These are phyloP conservation scores for Hyaloscypha variabilis DNA, from an alignment of 495 filamentous ascomycete genomes.

Conservation along the genomic window DNA sequence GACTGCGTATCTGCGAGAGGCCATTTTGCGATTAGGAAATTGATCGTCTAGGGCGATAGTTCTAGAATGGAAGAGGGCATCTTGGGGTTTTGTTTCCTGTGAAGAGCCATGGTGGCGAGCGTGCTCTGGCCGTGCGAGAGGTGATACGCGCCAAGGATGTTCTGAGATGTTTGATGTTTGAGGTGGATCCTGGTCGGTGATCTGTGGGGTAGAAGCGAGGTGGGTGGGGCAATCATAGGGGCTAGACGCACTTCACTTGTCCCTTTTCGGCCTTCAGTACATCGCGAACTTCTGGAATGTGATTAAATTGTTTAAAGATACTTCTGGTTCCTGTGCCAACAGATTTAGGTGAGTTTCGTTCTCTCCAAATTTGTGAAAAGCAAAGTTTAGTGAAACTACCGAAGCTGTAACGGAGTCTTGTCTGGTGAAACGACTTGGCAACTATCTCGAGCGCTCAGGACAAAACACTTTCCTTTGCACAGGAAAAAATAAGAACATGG, in stretches of 20 bases:
- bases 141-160: conserved; percentile 9
- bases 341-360: no score
- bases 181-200: not conserved
- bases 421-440: no score
- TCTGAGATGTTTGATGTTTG: conserved; percentile 13
- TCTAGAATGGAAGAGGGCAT: not conserved
- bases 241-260: not conserved
- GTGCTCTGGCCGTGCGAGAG: not conserved
- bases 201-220: conserved; percentile 14
- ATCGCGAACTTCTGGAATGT: not conserved
- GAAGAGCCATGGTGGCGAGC: not conserved
- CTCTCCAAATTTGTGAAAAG: no score
- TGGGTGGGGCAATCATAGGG: not conserved
- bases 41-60: not conserved
- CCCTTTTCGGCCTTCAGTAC: not conserved
- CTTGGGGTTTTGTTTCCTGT: not conserved
- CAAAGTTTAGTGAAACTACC: no score
- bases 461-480: no score
- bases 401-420: no score
- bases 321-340: no score
- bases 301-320: no score
- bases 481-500: no score
- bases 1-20: conserved; percentile 14
- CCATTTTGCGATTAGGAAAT: conserved; percentile 8
- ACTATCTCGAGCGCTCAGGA: no score